phyloP scores from a whole-genome alignment of 805 yeast genomes.

The Ogataea kodamae region DNA sequence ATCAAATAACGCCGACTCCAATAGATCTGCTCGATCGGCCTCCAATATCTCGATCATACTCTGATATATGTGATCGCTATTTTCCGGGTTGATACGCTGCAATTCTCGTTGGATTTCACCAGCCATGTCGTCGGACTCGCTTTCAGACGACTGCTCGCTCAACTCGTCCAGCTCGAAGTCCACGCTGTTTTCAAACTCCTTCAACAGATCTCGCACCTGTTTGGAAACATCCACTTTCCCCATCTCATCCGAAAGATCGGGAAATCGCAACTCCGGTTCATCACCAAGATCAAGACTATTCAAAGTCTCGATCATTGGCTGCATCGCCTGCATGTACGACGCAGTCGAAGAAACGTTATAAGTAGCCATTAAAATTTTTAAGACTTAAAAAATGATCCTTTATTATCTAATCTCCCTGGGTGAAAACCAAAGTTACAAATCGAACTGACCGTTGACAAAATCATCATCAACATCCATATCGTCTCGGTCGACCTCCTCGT shows the following conservation, averaged over 20 bases:
- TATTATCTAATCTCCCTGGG: slow-evolving; percentile 3
- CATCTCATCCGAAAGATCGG: slow-evolving; percentile 33
- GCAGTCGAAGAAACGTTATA: slow-evolving; percentile 62
- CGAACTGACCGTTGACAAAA: slow-evolving; percentile 87
- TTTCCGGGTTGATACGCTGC: slow-evolving; percentile 25
- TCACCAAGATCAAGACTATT: slow-evolving; percentile 30
- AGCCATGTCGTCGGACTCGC: slow-evolving; percentile 12
- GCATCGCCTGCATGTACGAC: slow-evolving; percentile 79
- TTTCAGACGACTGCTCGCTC: slow-evolving; percentile 6
- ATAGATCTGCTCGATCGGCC: slow-evolving; percentile 44
- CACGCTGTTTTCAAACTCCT: slow-evolving; percentile 29
- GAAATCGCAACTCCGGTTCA: slow-evolving; percentile 23
- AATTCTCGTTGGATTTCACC: slow-evolving; percentile 24
- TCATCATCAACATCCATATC: slow-evolving; percentile 63
- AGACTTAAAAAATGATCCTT: background rate
- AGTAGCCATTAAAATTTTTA: slow-evolving; percentile 39
- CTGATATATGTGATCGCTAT: slow-evolving; percentile 18
- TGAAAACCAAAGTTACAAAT: slow-evolving; percentile 41
- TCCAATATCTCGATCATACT: slow-evolving; percentile 32
- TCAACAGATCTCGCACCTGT: slow-evolving; percentile 25
- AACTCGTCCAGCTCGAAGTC: slow-evolving; percentile 18
- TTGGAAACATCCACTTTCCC: slow-evolving; percentile 27
- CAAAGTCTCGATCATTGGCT: slow-evolving; percentile 55
- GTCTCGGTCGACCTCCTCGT: slow-evolving; percentile 38
- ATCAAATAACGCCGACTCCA: slow-evolving; percentile 75